Percentiles rank a stretch among this genome's conserved stretches.
Conservation (phyloP, 2,329 filamentous ascomycete genomes). For the Cryphonectria nitschkei region DNA sequence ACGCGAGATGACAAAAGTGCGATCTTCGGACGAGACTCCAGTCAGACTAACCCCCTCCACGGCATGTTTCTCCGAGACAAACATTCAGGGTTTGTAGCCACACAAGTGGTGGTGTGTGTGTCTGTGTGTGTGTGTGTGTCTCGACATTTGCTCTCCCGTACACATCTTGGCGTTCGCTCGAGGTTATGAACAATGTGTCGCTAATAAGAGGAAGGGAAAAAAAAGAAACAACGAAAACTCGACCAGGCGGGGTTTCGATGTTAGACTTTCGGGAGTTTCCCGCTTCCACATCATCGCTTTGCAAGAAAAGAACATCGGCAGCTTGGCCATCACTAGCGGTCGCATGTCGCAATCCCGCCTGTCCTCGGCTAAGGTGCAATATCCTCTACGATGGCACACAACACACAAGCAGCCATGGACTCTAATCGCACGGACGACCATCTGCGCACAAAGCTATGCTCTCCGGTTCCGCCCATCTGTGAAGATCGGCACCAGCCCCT, state of each 20-base stretch:
- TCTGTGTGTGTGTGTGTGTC: neutral
- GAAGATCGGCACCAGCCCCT: conserved; percentile 30
- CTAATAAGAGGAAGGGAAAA: neutral
- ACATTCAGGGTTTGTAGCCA: conserved; percentile 28
- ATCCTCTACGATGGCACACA: neutral
- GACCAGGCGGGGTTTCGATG: conserved; percentile 20
- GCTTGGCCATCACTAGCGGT: conserved; percentile 8
- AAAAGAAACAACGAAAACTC: conserved; percentile 5
- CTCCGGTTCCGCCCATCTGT: conserved; percentile 19
- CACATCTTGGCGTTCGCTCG: neutral
- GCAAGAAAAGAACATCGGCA: neutral
- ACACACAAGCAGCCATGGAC: neutral
- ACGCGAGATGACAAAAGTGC: conserved; percentile 12
- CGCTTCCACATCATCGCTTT: conserved; percentile 15
- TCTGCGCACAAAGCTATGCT: conserved; percentile 4
- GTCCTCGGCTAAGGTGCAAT: conserved; percentile 10
- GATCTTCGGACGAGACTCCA: conserved; percentile 23
- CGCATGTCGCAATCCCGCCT: conserved; percentile 8
- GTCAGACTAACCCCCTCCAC: conserved; percentile 15
- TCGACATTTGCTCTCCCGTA: neutral
- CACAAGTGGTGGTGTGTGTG: conserved; percentile 2
- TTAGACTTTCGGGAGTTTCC: conserved; percentile 28
- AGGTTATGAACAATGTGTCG: conserved; percentile 10
- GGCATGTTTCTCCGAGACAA: conserved; percentile 21
- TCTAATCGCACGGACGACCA: neutral